A percentile compares a stretch with the other conserved stretches of the same genome.
These are phyloP conservation scores for Huntiella omanensis DNA, from an alignment of 2,329 filamentous ascomycete genomes.

Conservation along the genomic window DNA sequence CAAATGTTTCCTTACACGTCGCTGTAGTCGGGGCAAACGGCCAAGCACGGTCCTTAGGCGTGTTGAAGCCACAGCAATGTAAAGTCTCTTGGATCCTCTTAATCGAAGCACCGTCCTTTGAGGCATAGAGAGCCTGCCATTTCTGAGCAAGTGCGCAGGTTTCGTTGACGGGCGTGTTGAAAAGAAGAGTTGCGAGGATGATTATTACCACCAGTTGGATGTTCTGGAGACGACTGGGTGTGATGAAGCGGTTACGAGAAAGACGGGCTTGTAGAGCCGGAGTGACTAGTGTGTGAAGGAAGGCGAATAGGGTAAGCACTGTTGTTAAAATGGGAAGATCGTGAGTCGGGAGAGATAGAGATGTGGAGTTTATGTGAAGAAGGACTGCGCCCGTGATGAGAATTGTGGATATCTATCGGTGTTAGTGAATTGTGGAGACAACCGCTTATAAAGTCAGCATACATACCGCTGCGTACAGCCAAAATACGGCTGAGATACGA, in stretches of 20 bases:
- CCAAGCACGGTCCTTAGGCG: constrained; percentile 38
- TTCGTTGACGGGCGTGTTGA: constrained; percentile 11
- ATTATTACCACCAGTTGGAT: constrained; percentile 1
- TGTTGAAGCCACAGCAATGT: constrained; percentile 46
- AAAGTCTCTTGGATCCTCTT: constrained; percentile 45
- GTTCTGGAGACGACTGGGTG: neutral
- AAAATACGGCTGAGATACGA: neutral
- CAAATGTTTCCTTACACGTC: constrained; percentile 22
- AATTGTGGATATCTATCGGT: neutral
- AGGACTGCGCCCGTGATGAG: neutral
- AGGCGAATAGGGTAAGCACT: constrained; percentile 2
- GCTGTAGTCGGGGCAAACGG: constrained; percentile 30
- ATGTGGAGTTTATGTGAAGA: neutral
- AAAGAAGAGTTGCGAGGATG: constrained; percentile 26
- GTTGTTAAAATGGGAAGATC: constrained; percentile 2
- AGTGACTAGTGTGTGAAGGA: constrained; percentile 1
- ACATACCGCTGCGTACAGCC: neutral
- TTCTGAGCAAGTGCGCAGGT: constrained; percentile 12
- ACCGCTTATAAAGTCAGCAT: neutral
- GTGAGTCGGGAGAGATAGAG: constrained; percentile 8
- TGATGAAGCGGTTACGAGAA: neutral
- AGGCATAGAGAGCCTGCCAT: constrained; percentile 14
- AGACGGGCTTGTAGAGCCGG: neutral
- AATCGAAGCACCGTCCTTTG: constrained; percentile 31
- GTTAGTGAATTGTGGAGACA: neutral